Conservation (phyloP, 176 grass and related monocot species). For the Oryza coarctata region DNA sequence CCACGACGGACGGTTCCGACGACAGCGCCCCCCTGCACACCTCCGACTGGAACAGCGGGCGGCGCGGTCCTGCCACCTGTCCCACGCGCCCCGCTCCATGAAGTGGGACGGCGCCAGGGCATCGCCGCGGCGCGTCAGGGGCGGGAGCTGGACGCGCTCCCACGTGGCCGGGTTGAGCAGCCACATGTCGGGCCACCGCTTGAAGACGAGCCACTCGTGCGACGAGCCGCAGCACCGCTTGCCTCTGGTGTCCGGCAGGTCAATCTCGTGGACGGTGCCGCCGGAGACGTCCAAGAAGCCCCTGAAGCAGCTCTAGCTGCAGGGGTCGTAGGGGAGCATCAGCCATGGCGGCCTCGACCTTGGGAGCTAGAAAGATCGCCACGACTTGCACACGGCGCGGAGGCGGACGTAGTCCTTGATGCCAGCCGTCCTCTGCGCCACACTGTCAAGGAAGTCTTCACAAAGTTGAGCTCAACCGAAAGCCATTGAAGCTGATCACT, state of each 20-base stretch:
- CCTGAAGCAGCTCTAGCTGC: neutral
- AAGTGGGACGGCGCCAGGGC: neutral
- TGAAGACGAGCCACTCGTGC: slow-evolving; percentile 29
- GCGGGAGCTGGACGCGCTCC: slow-evolving; percentile 22
- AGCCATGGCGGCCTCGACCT: slow-evolving; percentile 27
- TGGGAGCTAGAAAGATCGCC: neutral
- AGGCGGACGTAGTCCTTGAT: slow-evolving; percentile 38
- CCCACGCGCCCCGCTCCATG: neutral
- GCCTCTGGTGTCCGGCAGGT: slow-evolving; percentile 11
- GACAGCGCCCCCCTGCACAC: neutral
- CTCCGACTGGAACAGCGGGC: neutral
- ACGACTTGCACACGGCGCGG: slow-evolving; percentile 1
- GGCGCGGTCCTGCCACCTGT: slow-evolving; percentile 19
- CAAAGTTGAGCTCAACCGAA: slow-evolving; percentile 30
- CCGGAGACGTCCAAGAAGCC: slow-evolving; percentile 30
- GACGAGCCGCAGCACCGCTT: slow-evolving; percentile 24
- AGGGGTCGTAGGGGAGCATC: slow-evolving; percentile 32
- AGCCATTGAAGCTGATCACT: neutral
- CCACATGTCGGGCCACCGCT: slow-evolving; percentile 23
- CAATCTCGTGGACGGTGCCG: slow-evolving; percentile 26
- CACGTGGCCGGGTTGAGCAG: slow-evolving; percentile 37
- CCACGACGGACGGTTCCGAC: slow-evolving; percentile 1
- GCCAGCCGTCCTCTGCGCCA: slow-evolving; percentile 14
- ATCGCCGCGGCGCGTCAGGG: neutral
- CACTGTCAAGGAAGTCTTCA: neutral